Evolutionary conservation across 345 rosid genomes (phyloP), one percentile per base, ranked within the genome.

Genomic region (Conringia planisiliqua): DNA sequence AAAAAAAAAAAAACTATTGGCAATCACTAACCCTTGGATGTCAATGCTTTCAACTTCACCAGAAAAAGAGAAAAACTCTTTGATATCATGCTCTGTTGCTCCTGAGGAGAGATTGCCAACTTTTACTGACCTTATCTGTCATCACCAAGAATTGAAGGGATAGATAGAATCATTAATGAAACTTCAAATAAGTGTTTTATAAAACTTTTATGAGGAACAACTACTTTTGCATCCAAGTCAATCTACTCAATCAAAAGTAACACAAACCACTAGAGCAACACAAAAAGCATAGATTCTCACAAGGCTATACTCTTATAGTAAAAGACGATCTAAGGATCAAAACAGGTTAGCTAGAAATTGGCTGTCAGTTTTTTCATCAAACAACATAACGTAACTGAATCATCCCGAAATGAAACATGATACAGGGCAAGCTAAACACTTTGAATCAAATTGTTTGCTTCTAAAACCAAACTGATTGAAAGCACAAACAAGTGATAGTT

Each of bases 1-100:
- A 5, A 1, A 8, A 22, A 22, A n/a, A 6, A 24, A 17, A 18
- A 26, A 22, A 17, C 10, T 62, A 11, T 26, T 38, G 56, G 43
- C 39, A 39, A 42, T 55, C 39, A 65, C 83, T 47, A 67, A 90
- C 98, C 88, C 78, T 47, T 54, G 83, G 78, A 88, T 68, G 60
- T 91, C 91, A 44, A 89, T 86, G 73, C 79, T 75, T 83, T 84
- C 88, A 62, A 94, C 88, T 55, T 91, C 95, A 69, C 98, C 98
- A 50, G 97, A 89, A 73, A 90, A 91, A 42, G 97, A 94, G 72
- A 91, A 94, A 78, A 94, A 94, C 82, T 94, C 98, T 84, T 83
- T 91, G 47, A 94, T 82, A 66, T 91, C 94, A 48, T 80, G 83
- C 75, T 94, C 89, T 10, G 86, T 73, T 55, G 95, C 95, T 77